These are phyloP conservation scores for Stagonosporopsis cucurbitacearum DNA, from an alignment of 2,329 filamentous ascomycete genomes.

Conservation along the genomic window DNA sequence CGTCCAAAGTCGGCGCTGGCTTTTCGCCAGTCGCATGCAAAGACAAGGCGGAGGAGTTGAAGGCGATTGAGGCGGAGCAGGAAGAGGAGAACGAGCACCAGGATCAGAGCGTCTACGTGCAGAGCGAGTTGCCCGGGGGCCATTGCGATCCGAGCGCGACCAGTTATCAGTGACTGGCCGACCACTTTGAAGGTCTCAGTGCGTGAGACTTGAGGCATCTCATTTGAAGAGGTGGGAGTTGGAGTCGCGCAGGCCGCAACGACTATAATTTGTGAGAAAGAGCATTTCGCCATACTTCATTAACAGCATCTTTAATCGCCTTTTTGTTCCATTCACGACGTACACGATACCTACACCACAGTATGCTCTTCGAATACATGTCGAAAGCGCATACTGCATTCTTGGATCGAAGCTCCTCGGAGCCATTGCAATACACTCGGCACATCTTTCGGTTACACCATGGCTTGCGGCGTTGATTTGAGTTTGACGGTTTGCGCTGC, in stretches of 20 bases:
- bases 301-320: conserved; percentile 14
- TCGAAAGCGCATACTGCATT: conserved; percentile 13
- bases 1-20: conserved; percentile 87
- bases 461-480: conserved; percentile 17
- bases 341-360: conserved; percentile 15
- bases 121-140: conserved; percentile 40
- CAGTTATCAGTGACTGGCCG: conserved; percentile 47
- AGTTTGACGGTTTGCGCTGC: conserved; percentile 11
- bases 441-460: conserved; percentile 16
- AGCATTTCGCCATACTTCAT: conserved; percentile 14
- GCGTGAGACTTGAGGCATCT: conserved; percentile 8
- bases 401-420: conserved; percentile 15
- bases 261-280: not conserved
- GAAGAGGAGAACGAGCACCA: conserved; percentile 33
- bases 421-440: conserved; percentile 14
- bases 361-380: conserved; percentile 11
- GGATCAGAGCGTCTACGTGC: conserved; percentile 38
- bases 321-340: conserved; percentile 17
- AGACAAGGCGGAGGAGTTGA: conserved; percentile 74
- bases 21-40: conserved; percentile 88
- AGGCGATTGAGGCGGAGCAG: conserved; percentile 36
- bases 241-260: conserved; percentile 16
- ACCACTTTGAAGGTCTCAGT: conserved; percentile 21
- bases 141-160: conserved; percentile 39
- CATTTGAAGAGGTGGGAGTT: conserved; percentile 9